A percentile compares a stretch with the other conserved stretches of the same genome.
Conservation (phyloP, 768 basidiomycete species). For the Ramaria sp. region DNA sequence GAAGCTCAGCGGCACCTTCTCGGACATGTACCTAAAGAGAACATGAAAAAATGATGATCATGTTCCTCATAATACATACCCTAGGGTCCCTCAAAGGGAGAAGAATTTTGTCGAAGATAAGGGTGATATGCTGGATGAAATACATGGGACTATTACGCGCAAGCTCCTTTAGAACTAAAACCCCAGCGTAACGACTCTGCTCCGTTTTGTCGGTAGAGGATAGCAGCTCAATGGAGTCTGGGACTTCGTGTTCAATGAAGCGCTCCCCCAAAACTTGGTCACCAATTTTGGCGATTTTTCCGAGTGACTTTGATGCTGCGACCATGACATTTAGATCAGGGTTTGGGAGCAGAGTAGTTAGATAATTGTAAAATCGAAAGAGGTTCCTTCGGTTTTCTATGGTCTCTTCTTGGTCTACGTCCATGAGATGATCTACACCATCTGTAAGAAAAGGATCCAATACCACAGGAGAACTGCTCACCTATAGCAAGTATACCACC, state of each 20-base stretch:
- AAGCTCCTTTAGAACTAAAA: slow-evolving; percentile 88
- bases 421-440: slow-evolving; percentile 57
- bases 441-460: not conserved
- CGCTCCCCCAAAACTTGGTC: slow-evolving; percentile 76
- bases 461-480: slow-evolving; percentile 22
- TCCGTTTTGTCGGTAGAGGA: slow-evolving; percentile 66
- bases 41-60: not conserved
- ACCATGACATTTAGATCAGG: slow-evolving; percentile 91
- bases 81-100: slow-evolving; percentile 82
- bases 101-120: slow-evolving; percentile 89
- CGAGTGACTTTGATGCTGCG: slow-evolving; percentile 84
- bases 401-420: slow-evolving; percentile 67
- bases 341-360: slow-evolving; percentile 85
- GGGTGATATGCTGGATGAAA: slow-evolving; percentile 78
- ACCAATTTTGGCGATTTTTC: slow-evolving; percentile 75
- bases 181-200: slow-evolving; percentile 82
- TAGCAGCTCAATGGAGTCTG: slow-evolving; percentile 69
- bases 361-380: slow-evolving; percentile 85
- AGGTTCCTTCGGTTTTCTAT: slow-evolving; percentile 64
- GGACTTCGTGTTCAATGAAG: slow-evolving; percentile 86
- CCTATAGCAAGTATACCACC: slow-evolving; percentile 86
- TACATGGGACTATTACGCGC: slow-evolving; percentile 80
- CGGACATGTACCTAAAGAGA: slow-evolving; percentile 49
- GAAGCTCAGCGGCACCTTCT: slow-evolving; percentile 85
- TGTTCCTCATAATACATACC: slow-evolving; percentile 24